Evolutionary conservation across 2,329 filamentous ascomycete species (phyloP).

Genomic region (Penicillium nordicum): DNA sequence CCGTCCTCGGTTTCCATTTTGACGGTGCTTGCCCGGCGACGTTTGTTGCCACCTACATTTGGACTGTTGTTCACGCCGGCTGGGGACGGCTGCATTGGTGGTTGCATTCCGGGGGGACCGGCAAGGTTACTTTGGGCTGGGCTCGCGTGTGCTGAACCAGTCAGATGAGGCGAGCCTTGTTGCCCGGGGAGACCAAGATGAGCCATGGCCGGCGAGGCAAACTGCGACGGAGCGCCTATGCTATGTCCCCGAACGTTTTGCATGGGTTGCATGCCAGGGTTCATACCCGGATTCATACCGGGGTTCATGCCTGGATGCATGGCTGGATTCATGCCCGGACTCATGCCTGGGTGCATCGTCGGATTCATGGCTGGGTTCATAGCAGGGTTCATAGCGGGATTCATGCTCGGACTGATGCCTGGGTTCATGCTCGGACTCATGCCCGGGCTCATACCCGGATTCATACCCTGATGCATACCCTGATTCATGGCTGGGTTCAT

Average conservation of each 20-base stretch:
- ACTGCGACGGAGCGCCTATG: slow-evolving; percentile 49
- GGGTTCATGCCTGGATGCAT: slow-evolving; percentile 22
- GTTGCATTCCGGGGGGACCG: slow-evolving; percentile 54
- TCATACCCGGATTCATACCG: neutral
- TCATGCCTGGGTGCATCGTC: neutral
- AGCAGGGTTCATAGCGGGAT: neutral
- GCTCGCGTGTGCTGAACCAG: slow-evolving; percentile 49
- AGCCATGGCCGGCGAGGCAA: slow-evolving; percentile 57
- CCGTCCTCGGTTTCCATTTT: slow-evolving; percentile 58
- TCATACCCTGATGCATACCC: slow-evolving; percentile 21
- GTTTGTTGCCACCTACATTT: slow-evolving; percentile 55
- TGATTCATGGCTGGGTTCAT: neutral
- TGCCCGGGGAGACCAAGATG: slow-evolving; percentile 50
- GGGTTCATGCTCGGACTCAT: slow-evolving; percentile 1
- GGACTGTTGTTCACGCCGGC: slow-evolving; percentile 62
- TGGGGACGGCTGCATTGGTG: slow-evolving; percentile 52
- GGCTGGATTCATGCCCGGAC: neutral
- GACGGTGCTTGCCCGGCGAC: slow-evolving; percentile 57
- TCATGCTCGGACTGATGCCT: neutral
- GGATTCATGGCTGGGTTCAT: neutral
- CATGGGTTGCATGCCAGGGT: slow-evolving; percentile 34
- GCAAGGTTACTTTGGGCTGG: slow-evolving; percentile 47
- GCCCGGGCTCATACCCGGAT: neutral
- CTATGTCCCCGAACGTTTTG: slow-evolving; percentile 43
- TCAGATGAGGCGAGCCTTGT: slow-evolving; percentile 52